Evolutionary conservation across 805 yeast genomes (phyloP).

Genomic region (Barnettozyma pratensis): DNA sequence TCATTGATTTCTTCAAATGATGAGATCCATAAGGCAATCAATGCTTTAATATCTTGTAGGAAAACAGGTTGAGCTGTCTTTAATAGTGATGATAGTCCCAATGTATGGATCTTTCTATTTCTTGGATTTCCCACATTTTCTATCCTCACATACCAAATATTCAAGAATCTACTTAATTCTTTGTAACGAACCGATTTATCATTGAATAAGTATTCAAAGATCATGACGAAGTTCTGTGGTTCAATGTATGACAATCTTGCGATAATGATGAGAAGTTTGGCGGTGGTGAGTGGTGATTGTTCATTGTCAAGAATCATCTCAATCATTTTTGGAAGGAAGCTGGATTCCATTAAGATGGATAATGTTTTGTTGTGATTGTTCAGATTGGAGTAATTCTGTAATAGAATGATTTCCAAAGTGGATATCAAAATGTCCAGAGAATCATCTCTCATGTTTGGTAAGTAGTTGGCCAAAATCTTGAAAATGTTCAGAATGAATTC

Average conservation of each 20-base stretch:
- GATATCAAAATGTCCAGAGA: slow-evolving; percentile 52
- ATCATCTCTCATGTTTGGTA: slow-evolving; percentile 66
- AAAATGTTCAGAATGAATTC: slow-evolving; percentile 35
- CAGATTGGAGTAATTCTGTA: slow-evolving; percentile 15
- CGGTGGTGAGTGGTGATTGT: slow-evolving; percentile 27
- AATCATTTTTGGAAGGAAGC: slow-evolving; percentile 24
- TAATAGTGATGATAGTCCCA: slow-evolving; percentile 55
- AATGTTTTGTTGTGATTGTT: slow-evolving; percentile 17
- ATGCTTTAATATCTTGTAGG: slow-evolving; percentile 26
- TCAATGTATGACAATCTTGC: slow-evolving; percentile 32
- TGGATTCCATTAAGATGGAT: slow-evolving; percentile 24
- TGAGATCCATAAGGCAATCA: slow-evolving; percentile 41
- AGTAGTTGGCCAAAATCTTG: slow-evolving; percentile 45
- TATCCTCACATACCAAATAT: slow-evolving; percentile 40
- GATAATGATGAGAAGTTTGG: slow-evolving; percentile 30
- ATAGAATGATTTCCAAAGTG: slow-evolving; percentile 44
- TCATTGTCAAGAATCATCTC: slow-evolving; percentile 26
- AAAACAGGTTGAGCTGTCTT: slow-evolving; percentile 30
- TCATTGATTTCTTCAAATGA: slow-evolving; percentile 77
- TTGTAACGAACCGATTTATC: slow-evolving; percentile 23
- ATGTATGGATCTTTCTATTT: slow-evolving; percentile 59
- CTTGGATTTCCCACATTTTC: slow-evolving; percentile 67
- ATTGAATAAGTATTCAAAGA: slow-evolving; percentile 25
- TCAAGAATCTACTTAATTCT: slow-evolving; percentile 26
- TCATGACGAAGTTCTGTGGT: slow-evolving; percentile 25